Evolutionary conservation across 257 asterid species (phyloP).

Genomic region (Plectranthus barbatus): DNA sequence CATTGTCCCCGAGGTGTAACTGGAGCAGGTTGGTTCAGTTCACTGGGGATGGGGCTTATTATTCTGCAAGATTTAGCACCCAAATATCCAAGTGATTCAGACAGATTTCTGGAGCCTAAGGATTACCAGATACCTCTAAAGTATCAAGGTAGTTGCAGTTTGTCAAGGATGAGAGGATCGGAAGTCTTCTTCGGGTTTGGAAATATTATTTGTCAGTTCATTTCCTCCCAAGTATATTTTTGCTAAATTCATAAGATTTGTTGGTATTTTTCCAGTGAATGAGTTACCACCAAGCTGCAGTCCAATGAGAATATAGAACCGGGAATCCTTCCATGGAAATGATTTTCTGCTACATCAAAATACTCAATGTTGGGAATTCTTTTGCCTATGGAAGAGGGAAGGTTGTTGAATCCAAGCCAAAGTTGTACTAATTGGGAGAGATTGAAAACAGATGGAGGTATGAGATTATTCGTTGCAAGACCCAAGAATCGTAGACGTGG

Average conservation of each 20-base stretch:
- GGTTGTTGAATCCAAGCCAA: not conserved
- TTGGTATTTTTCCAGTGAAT: not conserved
- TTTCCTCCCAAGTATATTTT: not conserved
- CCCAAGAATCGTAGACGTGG: not conserved
- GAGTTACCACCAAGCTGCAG: not conserved
- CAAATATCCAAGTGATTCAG: not conserved
- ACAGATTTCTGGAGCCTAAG: not conserved
- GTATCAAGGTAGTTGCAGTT: not conserved
- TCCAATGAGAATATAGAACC: not conserved
- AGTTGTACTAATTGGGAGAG: not conserved
- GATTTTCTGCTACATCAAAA: not conserved
- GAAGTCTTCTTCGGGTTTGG: not conserved
- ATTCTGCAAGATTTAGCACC: not conserved
- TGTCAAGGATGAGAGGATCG: not conserved
- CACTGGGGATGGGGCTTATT: not conserved
- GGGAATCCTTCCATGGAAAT: slow-evolving; percentile 15
- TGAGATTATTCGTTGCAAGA: not conserved
- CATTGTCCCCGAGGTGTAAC: no score
- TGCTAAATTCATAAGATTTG: not conserved
- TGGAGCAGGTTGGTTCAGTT: no score
- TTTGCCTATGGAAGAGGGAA: not conserved
- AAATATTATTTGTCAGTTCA: not conserved
- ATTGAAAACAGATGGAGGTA: slow-evolving; percentile 17
- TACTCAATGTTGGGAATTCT: slow-evolving; percentile 4
- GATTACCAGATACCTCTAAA: not conserved